Evolutionary conservation across 2,329 filamentous ascomycete genomes (phyloP).

Genomic region (Xylariales sp.): DNA sequence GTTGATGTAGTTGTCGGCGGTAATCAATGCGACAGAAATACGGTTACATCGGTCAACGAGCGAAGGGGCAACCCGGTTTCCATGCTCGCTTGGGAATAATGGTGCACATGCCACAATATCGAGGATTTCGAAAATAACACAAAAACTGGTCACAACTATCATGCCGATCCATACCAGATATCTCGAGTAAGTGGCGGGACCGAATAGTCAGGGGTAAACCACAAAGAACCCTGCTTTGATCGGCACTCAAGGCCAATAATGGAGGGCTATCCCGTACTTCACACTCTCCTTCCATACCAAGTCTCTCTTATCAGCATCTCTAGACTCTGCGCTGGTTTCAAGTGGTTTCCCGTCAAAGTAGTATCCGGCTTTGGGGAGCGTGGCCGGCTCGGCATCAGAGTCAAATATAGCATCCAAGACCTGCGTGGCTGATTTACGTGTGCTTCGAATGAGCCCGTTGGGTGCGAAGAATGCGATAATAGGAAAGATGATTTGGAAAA

Average conservation of each 20-base stretch:
- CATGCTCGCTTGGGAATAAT: neutral
- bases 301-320: slow-evolving; percentile 8
- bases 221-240: slow-evolving; percentile 37
- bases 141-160: slow-evolving; percentile 27
- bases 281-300: slow-evolving; percentile 31
- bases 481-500: slow-evolving; percentile 14
- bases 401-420: slow-evolving; percentile 10
- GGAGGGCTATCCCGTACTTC: neutral
- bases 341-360: slow-evolving; percentile 1
- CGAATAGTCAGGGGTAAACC: slow-evolving; percentile 37
- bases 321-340: slow-evolving; percentile 20
- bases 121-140: slow-evolving; percentile 32
- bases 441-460: slow-evolving; percentile 1
- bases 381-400: neutral
- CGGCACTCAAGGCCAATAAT: neutral
- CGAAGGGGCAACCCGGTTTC: slow-evolving; percentile 21
- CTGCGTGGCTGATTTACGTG: slow-evolving; percentile 9
- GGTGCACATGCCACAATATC: slow-evolving; percentile 34
- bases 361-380: slow-evolving; percentile 22
- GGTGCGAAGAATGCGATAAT: slow-evolving; percentile 14
- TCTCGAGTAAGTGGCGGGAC: slow-evolving; percentile 22
- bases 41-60: slow-evolving; percentile 30
- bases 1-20: slow-evolving; percentile 32
- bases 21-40: slow-evolving; percentile 31
- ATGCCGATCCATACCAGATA: slow-evolving; percentile 34